phyloP scores from a whole-genome alignment of 83 land plant genomes.

The Thuja plicata region DNA sequence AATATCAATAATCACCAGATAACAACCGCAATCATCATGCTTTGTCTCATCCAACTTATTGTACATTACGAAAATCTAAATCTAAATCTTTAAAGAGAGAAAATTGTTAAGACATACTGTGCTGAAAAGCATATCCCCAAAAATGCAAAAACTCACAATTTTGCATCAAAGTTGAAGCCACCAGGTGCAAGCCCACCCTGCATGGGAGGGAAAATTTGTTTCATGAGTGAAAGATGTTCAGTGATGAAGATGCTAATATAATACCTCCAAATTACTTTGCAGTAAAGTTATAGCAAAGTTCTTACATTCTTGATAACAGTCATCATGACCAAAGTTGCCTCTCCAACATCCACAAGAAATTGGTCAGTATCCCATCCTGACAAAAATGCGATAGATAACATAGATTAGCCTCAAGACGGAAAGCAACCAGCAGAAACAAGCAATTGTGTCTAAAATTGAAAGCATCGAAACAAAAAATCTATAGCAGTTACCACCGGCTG shows the following conservation, averaged over 20 bases:
- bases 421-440: neutral
- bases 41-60: neutral
- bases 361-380: slow-evolving; percentile 99
- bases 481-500: neutral
- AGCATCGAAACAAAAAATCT: neutral
- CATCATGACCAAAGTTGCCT: slow-evolving; percentile 88
- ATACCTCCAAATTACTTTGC: neutral
- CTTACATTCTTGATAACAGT: slow-evolving; percentile 87
- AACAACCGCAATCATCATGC: neutral
- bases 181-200: slow-evolving; percentile 98
- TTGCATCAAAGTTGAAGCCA: slow-evolving; percentile 98
- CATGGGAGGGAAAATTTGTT: slow-evolving; percentile 12
- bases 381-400: neutral
- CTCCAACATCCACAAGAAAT: slow-evolving; percentile 79
- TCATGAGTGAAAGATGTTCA: neutral
- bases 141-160: slow-evolving; percentile 60
- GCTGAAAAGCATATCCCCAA: neutral
- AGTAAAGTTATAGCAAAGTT: neutral
- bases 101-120: neutral
- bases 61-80: neutral
- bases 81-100: neutral
- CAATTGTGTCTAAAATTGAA: neutral
- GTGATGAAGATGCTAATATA: neutral
- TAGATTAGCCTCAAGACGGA: neutral
- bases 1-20: neutral